Evolutionary conservation across 768 basidiomycete genomes (phyloP), one percentile per base, ranked within the genome.

Genomic region (Naganishia friedmannii): DNA sequence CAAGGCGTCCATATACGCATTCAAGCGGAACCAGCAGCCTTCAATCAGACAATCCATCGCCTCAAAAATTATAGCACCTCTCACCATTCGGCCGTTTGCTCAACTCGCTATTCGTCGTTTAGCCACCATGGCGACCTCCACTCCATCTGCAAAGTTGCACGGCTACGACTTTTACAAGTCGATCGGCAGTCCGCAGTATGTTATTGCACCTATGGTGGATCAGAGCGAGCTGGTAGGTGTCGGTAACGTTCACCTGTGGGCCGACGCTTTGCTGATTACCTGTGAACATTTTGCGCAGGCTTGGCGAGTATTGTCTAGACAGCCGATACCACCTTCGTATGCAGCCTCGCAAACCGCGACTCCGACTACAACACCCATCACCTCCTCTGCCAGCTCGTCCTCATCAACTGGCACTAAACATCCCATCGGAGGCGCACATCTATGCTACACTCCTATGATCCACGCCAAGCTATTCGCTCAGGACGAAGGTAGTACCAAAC

Each of bases 201-300:
- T 98, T 48, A 92, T 97, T 21, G 95, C 92, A 10, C 96, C 96
- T 21, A 99, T 99, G 96, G 96, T 98, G 0, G 96, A 98, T 80
- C 93, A 96, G 83, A 92, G 90, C 77, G 95, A 97, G 81, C 85
- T 97, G 80, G 94, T 96, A 75, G 75, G 90, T 85, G 19, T 42
- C 19, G 39, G 34, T 21, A 21, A 29, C 29, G 15, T 23, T n/a
- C 9, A 45, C 23, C 12, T 39, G 21, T 42, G 26, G 53, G 26
- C 45, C 12, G 26, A 21, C 15, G 7, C 17, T 37, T 53, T 26
- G 26, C 6, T 46, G 5, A 45, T 46, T 26, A n/a, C 21, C 15
- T 54, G 6, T 65, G 13, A 19, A 28, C 45, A 37, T 42, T 42
- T 13, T 48, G 21, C 28, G 10, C 76, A 97, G 94, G 90, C 95